Evolutionary conservation across 2,329 filamentous ascomycete species (phyloP).

Genomic region (Fusarium floridanum): DNA sequence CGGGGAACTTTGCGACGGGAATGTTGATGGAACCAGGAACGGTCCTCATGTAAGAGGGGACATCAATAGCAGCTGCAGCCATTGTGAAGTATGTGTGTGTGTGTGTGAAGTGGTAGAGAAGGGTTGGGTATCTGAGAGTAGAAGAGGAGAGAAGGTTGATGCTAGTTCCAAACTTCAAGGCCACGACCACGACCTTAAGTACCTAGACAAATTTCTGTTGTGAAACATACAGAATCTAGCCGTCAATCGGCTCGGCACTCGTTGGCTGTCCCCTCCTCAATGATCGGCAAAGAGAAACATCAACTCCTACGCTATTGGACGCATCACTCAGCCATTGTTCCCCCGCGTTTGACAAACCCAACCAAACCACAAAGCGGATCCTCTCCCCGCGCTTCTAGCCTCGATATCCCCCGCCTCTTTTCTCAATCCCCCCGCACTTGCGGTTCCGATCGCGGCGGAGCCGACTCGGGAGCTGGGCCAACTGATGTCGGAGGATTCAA

Average conservation of each 20-base stretch:
- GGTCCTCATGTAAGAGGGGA: conserved; percentile 47
- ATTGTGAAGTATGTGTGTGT: conserved; percentile 17
- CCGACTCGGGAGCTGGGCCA: neutral
- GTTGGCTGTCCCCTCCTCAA: neutral
- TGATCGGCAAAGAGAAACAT: conserved; percentile 8
- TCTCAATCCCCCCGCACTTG: neutral
- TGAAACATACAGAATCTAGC: neutral
- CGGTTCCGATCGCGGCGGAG: neutral
- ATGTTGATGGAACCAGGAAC: conserved; percentile 68
- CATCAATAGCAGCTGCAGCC: conserved; percentile 37
- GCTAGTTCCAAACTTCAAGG: conserved; percentile 2
- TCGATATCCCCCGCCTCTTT: neutral
- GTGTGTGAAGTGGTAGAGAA: neutral
- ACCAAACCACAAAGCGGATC: neutral
- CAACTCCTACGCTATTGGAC: neutral
- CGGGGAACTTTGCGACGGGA: conserved; percentile 58
- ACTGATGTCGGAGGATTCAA: neutral
- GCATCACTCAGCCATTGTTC: neutral
- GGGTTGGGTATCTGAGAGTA: neutral
- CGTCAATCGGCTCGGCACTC: conserved; percentile 2
- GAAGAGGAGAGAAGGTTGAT: conserved; percentile 11
- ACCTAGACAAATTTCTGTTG: neutral
- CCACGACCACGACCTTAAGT: neutral
- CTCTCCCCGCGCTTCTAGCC: neutral
- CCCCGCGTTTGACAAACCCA: neutral